phyloP scores from a whole-genome alignment of 345 rosid genomes.

The Hibiscus tridactylites region DNA sequence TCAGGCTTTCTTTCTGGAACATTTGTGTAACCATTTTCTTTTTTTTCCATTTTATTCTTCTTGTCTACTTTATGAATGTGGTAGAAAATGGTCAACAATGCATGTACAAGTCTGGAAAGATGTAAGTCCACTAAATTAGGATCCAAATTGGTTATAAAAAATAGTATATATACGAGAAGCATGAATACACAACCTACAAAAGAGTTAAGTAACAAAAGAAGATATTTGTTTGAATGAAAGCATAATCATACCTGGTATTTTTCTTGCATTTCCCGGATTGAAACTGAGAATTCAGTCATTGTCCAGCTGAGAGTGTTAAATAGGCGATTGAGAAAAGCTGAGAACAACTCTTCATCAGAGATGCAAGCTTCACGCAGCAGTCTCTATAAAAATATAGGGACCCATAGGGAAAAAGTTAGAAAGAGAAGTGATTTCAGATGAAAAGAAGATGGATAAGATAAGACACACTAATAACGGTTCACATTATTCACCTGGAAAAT shows the following conservation, averaged over 20 bases:
- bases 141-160: too few relatives aligned
- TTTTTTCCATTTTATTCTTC: background rate
- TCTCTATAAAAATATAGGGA: constrained; percentile 32
- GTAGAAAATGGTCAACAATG: background rate
- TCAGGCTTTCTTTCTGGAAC: background rate
- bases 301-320: constrained; percentile 98
- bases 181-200: background rate
- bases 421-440: constrained; percentile 2
- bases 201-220: background rate
- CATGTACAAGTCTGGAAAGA: background rate
- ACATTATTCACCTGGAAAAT: constrained; percentile 64
- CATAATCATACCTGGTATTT: constrained; percentile 53
- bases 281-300: constrained; percentile 93
- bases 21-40: background rate
- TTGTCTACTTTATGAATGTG: background rate
- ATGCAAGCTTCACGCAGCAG: constrained; percentile 77
- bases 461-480: background rate
- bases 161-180: background rate
- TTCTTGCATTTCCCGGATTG: constrained; percentile 93
- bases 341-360: constrained; percentile 57
- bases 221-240: background rate
- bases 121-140: background rate
- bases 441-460: background rate
- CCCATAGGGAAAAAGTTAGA: constrained; percentile 10
- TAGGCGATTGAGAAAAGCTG: constrained; percentile 81